These are phyloP conservation scores for Fusarium floridanum DNA, from an alignment of 2,329 filamentous ascomycete genomes.

Conservation along the genomic window DNA sequence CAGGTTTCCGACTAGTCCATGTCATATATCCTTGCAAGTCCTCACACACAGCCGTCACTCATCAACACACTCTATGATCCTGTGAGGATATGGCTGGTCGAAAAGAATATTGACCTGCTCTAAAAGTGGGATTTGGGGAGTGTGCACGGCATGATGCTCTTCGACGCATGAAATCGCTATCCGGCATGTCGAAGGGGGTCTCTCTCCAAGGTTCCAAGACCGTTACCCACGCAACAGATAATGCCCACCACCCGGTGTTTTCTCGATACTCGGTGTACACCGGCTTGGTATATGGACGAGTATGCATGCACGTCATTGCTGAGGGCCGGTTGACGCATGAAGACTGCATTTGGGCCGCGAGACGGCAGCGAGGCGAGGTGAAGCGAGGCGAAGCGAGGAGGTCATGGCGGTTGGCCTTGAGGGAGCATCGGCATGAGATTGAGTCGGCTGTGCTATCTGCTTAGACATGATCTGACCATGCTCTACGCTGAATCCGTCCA, in stretches of 20 bases:
- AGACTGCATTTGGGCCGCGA: constrained; percentile 31
- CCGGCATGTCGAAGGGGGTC: constrained; percentile 2
- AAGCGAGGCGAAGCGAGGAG: constrained; percentile 3
- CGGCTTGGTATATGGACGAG: constrained; percentile 1
- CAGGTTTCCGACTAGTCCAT: constrained; percentile 29
- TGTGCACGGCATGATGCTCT: not conserved
- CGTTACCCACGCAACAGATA: not conserved
- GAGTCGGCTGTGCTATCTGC: not conserved
- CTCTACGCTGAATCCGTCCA: not conserved
- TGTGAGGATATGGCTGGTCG: not conserved
- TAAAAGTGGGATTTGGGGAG: not conserved
- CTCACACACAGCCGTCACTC: constrained; percentile 11
- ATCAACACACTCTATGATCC: not conserved
- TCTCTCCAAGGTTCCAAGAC: not conserved
- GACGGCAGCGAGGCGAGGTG: constrained; percentile 8
- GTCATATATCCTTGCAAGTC: constrained; percentile 19
- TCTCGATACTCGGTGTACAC: constrained; percentile 21
- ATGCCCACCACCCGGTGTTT: not conserved
- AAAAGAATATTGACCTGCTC: not conserved
- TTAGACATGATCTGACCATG: not conserved
- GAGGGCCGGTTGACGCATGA: constrained; percentile 15
- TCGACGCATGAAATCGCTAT: not conserved
- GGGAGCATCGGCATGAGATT: not conserved
- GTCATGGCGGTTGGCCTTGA: not conserved
- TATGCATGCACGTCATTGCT: constrained; percentile 35